Evolutionary conservation across 257 asterid species (phyloP).

Genomic region (Solanum medicagineum): DNA sequence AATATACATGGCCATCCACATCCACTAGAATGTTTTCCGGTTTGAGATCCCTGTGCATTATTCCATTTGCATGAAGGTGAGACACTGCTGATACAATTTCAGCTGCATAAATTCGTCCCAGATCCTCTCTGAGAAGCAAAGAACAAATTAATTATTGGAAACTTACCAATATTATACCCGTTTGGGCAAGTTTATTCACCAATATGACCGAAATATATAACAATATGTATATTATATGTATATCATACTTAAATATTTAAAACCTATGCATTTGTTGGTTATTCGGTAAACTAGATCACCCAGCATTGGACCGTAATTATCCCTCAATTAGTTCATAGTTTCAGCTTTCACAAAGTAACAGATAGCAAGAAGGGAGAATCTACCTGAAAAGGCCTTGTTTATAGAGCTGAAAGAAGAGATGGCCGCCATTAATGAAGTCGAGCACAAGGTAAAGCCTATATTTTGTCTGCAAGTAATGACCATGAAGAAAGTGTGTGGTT

Average conservation of each 20-base stretch:
- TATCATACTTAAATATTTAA: too few relatives aligned
- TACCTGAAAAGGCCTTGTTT: constrained; percentile 67
- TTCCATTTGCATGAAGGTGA: constrained; percentile 54
- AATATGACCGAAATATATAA: too few relatives aligned
- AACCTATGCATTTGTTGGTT: too few relatives aligned
- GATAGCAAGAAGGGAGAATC: not conserved
- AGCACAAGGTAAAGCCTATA: constrained; percentile 67
- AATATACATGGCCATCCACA: constrained; percentile 62
- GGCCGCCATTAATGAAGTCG: constrained; percentile 67
- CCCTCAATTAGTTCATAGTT: not conserved
- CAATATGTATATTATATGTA: too few relatives aligned
- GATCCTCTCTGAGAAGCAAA: constrained; percentile 38
- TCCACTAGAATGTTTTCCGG: constrained; percentile 57
- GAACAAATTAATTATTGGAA: not conserved
- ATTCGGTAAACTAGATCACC: too few relatives aligned
- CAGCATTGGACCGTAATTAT: too few relatives aligned
- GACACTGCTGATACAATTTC: constrained; percentile 54
- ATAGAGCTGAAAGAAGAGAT: constrained; percentile 66
- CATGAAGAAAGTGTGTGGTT: not conserved
- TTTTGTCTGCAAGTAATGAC: constrained; percentile 40
- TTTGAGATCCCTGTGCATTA: constrained; percentile 66
- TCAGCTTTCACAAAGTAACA: not conserved
- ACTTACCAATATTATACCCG: too few relatives aligned
- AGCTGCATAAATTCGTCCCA: constrained; percentile 48
- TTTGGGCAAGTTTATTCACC: too few relatives aligned